Base-by-base conservation (phyloP, 805 yeast genomes). In the Saturnispora serradocipensis region DNA sequence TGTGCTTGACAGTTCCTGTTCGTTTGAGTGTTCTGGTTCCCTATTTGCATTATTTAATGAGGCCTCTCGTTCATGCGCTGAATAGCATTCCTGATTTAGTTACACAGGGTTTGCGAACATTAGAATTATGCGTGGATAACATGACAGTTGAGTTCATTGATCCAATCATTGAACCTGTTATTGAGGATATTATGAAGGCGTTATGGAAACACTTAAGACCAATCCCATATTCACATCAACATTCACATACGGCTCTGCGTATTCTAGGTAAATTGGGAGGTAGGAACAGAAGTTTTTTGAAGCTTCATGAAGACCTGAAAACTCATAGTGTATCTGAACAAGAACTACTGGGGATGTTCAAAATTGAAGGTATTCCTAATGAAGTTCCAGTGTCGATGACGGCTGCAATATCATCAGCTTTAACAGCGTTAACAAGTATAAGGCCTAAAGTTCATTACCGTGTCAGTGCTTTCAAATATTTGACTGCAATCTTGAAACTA, bases 201-300 rank as follows among this genome's bases (percentile, higher is more conserved):
- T 72, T 93, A 34, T 93, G 97, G 91, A 83, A 80, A 55, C 93
- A 91, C 59, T 68, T 93, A 58, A 82, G 82, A 60, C 99, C 99
- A 1, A 76, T 90, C 35, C 98, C 99, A 0, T 89, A 88, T 64
- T 88, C 86, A 58, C 98, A 93, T 59, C 95, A 88, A 57, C 96
- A 90, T 58, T 85, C 96, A 16, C 99, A 93, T 64, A 88, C 96
- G 0, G 90, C 98, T 0, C 82, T 93, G 51, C 76, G 98, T 55
- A 88, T 93, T 38, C 71, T 93, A 48, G 99, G 99, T 48, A 93
- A 95, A 64, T 72, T 93, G 16, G 99, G 99, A 38, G 99, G 99
- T 2, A 78, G 99, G 62, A 93, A 93, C 61, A 82, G 97, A 59
- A 82, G 84, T 49, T 88, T 88, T 63, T 75, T 93, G 59, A 81